Evolutionary conservation across 2,329 filamentous ascomycete genomes (phyloP).

Genomic region (Penicillium sp.): DNA sequence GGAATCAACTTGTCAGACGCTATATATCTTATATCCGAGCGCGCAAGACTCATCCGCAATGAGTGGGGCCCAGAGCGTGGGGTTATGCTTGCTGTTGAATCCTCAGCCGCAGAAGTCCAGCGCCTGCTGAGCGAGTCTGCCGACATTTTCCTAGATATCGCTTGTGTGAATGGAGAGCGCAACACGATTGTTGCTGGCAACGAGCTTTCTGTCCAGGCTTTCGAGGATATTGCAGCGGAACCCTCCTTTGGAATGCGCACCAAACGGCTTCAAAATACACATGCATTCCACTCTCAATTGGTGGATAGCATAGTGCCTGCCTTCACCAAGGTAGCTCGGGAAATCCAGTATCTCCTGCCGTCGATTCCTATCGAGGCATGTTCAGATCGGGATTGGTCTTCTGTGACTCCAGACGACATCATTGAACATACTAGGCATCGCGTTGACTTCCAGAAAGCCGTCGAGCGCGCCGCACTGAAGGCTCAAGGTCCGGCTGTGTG

Average conservation of each 20-base stretch:
- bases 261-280: not conserved
- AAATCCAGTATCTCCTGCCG: too few species aligned
- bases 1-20: not conserved
- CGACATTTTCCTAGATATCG: too few species aligned
- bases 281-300: conserved; percentile 3
- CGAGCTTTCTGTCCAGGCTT: too few species aligned
- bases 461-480: not conserved
- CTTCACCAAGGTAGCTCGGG: not conserved
- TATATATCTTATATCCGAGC: not conserved
- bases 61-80: not conserved
- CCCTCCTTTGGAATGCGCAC: too few species aligned
- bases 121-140: too few species aligned
- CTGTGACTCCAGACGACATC: not conserved
- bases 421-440: not conserved
- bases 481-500: not conserved
- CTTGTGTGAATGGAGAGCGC: too few species aligned
- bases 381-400: not conserved
- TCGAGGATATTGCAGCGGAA: too few species aligned
- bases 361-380: not conserved
- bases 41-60: not conserved
- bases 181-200: too few species aligned
- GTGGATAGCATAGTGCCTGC: not conserved
- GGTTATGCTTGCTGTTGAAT: too few species aligned
- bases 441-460: not conserved
- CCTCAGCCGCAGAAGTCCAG: too few species aligned